These are phyloP conservation scores for Suillus decipiens DNA, from an alignment of 768 basidiomycete species.

Conservation along the genomic window DNA sequence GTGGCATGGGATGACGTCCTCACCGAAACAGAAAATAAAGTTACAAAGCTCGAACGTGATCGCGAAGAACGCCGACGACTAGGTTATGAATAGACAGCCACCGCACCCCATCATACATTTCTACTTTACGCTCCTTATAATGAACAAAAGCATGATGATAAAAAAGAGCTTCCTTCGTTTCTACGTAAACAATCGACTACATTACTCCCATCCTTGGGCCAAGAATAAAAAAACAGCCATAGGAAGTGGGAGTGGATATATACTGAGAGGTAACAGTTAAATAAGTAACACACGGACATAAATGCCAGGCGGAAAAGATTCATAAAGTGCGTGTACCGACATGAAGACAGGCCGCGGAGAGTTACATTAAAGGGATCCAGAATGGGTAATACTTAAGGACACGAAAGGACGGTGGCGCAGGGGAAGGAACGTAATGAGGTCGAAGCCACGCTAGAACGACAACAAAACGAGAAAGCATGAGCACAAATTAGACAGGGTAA, in stretches of 20 bases:
- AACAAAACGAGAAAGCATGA: conserved; percentile 16
- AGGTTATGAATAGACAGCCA: conserved; percentile 49
- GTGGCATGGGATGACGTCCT: conserved; percentile 83
- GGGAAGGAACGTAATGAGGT: conserved; percentile 5
- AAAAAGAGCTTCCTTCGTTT: conserved; percentile 12
- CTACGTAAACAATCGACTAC: conserved; percentile 20
- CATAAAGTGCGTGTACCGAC: conserved; percentile 9
- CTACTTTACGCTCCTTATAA: neutral
- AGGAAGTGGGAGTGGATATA: conserved; percentile 19
- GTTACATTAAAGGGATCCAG: conserved; percentile 21
- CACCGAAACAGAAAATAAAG: conserved; percentile 62
- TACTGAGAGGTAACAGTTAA: conserved; percentile 19
- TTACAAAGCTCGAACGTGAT: conserved; percentile 59
- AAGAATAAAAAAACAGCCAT: conserved; percentile 15
- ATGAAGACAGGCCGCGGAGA: conserved; percentile 13
- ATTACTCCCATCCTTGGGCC: conserved; percentile 19
- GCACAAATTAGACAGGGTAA: conserved; percentile 14
- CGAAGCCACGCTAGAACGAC: conserved; percentile 15
- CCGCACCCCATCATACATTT: neutral
- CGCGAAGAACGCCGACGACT: conserved; percentile 59
- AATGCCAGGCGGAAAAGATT: conserved; percentile 9
- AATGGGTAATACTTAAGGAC: conserved; percentile 20
- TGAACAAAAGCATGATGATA: neutral
- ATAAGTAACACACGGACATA: conserved; percentile 17
- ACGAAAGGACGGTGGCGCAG: conserved; percentile 9